Evolutionary conservation across 768 basidiomycete genomes (phyloP).

Genomic region (Boletales sp.): DNA sequence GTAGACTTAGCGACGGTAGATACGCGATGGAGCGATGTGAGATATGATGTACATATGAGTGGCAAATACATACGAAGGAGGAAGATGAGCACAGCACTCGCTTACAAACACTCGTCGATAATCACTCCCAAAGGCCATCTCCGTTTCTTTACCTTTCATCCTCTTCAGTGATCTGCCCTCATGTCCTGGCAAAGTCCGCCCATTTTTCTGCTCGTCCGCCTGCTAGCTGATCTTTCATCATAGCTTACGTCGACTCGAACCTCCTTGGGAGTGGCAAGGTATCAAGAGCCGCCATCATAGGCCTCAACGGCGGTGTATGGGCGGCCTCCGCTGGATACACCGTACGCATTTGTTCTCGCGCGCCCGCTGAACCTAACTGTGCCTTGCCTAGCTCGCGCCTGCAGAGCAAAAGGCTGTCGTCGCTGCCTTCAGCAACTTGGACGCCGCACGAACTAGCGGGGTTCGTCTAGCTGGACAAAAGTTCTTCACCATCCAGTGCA

Average conservation of each 20-base stretch:
- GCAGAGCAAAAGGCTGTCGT: conserved; percentile 24
- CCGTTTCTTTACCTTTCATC: conserved; percentile 12
- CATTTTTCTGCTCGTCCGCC: neutral
- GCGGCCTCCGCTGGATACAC: conserved; percentile 21
- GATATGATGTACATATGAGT: neutral
- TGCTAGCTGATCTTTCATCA: conserved; percentile 29
- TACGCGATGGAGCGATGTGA: too few species aligned
- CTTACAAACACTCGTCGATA: conserved; percentile 30
- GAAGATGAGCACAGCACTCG: conserved; percentile 12
- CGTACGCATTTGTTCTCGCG: conserved; percentile 2
- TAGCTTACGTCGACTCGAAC: conserved; percentile 80
- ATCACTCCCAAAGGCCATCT: conserved; percentile 25
- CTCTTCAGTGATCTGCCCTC: conserved; percentile 6
- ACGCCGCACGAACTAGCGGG: conserved; percentile 49
- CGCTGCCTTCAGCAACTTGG: conserved; percentile 43
- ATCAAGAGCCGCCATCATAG: conserved; percentile 56
- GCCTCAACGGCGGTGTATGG: conserved; percentile 28
- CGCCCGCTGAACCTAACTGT: neutral
- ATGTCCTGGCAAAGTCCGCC: conserved; percentile 81
- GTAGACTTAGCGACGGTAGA: too few species aligned
- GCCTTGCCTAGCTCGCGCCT: conserved; percentile 11
- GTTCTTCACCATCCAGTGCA: conserved; percentile 61
- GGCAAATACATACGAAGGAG: neutral
- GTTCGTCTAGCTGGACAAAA: conserved; percentile 66
- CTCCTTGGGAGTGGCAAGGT: conserved; percentile 74